Evolutionary conservation across 2,329 filamentous ascomycete genomes (phyloP), one percentile per base, ranked within the genome.

Genomic region (Byssothecium circinans): DNA sequence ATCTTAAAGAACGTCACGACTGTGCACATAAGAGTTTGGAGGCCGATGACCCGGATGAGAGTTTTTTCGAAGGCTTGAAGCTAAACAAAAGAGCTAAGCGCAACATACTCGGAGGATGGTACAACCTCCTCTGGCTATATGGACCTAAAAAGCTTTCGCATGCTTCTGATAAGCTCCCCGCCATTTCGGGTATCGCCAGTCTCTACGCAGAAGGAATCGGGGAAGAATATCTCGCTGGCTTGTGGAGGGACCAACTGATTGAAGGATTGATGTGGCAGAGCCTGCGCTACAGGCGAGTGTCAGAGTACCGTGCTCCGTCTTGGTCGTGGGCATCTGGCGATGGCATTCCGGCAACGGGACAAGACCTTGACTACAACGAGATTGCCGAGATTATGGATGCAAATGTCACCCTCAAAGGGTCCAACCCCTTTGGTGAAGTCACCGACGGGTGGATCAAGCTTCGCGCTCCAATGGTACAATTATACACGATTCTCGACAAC

Each of bases 261-360:
- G 38, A 50, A 25, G 47, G 43, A 22, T 34, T 45, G 27, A 20
- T 42, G 37, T 45, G 47, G 47, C 37, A 42, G 20, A 38, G 42
- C 42, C 37, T 41, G 23, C 23, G 33, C 12, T 50, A 25, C 18
- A 39, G 41, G 23, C 30, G 38, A 18, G 33, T 43, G 8, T 8
- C 20, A 10, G 34, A 47, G 23, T 51, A 51, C 36, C 49, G 49
- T n/a, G 49, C 49, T n/a, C 49, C 44, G 10, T 51, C 46, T 6
- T 51, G 50, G 50, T 52, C 50, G 11, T 49, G 50, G 50, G 46
- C 50, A 3, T 52, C 50, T 8, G 41, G 42, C 25, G 39, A 52
- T 29, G 45, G 45, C 1, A 43, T 39, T 20, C 45, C 45, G 27
- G 45, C 41, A 36, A 18, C 37, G 3, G 41, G 41, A 12, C 36